Conservation (phyloP, 768 basidiomycete species). For the Naganishia antarctica region DNA sequence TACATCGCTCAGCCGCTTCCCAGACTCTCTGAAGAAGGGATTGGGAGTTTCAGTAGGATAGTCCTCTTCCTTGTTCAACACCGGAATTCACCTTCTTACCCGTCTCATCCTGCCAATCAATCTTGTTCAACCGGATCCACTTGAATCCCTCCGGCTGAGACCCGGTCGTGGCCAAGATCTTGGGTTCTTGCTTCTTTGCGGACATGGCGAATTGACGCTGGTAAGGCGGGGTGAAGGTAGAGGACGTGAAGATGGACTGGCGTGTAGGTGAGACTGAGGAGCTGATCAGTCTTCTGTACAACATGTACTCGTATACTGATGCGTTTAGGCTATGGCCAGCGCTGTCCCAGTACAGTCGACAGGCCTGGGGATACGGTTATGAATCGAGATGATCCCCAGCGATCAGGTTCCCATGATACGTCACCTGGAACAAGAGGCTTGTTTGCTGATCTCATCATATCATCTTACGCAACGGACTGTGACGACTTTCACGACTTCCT, state of each 20-base stretch:
- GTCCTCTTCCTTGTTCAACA: too few species aligned
- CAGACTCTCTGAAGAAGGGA: slow-evolving; percentile 61
- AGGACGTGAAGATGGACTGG: not conserved
- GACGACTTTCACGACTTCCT: too few species aligned
- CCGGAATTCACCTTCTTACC: slow-evolving; percentile 62
- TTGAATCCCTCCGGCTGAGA: slow-evolving; percentile 53
- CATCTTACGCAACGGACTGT: too few species aligned
- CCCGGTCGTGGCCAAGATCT: slow-evolving; percentile 54
- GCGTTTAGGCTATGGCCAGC: too few species aligned
- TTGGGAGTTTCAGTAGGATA: too few species aligned
- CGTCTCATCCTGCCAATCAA: slow-evolving; percentile 71
- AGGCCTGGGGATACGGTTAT: too few species aligned
- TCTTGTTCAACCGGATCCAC: slow-evolving; percentile 79
- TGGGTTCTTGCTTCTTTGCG: slow-evolving; percentile 49
- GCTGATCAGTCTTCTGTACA: too few species aligned
- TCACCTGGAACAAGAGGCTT: not conserved
- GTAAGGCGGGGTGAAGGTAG: not conserved
- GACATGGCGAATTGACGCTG: slow-evolving; percentile 3
- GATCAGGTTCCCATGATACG: not conserved
- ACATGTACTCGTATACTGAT: too few species aligned
- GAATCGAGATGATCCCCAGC: not conserved
- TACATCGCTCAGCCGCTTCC: slow-evolving; percentile 83
- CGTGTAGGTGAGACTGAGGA: not conserved
- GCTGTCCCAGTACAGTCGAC: too few species aligned
- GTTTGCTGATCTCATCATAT: too few species aligned